Evolutionary conservation across 2,329 filamentous ascomycete genomes (phyloP).

Genomic region (Fusarium sp.): DNA sequence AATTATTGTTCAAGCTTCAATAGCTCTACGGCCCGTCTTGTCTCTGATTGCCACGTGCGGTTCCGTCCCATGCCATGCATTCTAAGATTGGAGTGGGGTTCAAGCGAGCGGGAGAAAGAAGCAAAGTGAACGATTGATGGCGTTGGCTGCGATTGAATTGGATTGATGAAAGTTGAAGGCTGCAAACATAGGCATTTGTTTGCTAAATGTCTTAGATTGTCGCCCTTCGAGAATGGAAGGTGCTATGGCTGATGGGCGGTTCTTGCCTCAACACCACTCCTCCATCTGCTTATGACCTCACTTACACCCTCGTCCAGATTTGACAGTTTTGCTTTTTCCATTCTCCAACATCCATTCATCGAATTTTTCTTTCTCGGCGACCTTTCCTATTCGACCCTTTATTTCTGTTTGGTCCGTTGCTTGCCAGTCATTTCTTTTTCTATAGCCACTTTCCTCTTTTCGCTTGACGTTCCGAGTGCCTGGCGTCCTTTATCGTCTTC

Average conservation of each 20-base stretch:
- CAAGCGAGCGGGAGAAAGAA: conserved; percentile 14
- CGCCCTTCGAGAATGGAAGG: neutral
- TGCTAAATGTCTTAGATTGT: neutral
- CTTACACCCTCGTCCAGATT: conserved; percentile 18
- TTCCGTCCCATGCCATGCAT: conserved; percentile 33
- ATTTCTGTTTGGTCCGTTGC: conserved; percentile 2
- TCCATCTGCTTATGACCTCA: conserved; percentile 1
- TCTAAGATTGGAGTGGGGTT: conserved; percentile 27
- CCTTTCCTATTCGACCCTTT: neutral
- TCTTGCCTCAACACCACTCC: conserved; percentile 1
- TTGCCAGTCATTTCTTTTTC: conserved; percentile 6
- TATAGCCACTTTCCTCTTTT: conserved; percentile 25
- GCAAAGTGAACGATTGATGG: conserved; percentile 16
- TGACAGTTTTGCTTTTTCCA: conserved; percentile 2
- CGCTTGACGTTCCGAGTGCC: conserved; percentile 28
- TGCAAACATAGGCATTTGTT: conserved; percentile 15
- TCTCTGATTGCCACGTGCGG: conserved; percentile 43
- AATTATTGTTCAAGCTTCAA: conserved; percentile 11
- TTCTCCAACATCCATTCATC: neutral
- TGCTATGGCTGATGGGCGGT: neutral
- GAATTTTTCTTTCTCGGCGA: conserved; percentile 2
- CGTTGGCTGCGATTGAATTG: neutral
- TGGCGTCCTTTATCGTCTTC: conserved; percentile 23
- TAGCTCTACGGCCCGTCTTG: conserved; percentile 24
- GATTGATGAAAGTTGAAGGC: neutral